Evolutionary conservation across 1,139 yeast species (phyloP).

Genomic region (Candida pseudocylindracea): DNA sequence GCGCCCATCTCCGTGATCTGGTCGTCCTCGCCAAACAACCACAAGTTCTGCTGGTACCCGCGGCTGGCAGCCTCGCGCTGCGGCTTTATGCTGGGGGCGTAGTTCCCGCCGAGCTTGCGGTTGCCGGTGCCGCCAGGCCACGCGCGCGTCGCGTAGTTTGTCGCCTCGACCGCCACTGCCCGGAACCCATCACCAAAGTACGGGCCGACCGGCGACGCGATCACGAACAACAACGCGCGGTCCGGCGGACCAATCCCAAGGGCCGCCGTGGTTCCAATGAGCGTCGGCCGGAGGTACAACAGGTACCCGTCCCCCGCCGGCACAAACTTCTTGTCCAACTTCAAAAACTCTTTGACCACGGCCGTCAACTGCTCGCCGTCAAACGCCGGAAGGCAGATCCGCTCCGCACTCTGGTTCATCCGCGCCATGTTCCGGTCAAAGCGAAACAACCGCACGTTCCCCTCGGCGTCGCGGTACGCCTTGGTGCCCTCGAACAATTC

Average conservation of each 20-base stretch:
- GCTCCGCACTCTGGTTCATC: slow-evolving; percentile 69
- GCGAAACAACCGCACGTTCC: slow-evolving; percentile 64
- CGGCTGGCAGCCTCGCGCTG: slow-evolving; percentile 69
- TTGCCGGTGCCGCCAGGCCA: slow-evolving; percentile 99
- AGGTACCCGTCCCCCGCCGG: slow-evolving; percentile 81
- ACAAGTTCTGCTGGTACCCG: slow-evolving; percentile 88
- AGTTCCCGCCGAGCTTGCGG: slow-evolving; percentile 90
- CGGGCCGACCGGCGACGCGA: slow-evolving; percentile 93
- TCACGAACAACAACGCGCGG: slow-evolving; percentile 61
- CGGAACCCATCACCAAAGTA: slow-evolving; percentile 80
- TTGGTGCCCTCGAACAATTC: slow-evolving; percentile 93
- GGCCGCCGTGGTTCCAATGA: slow-evolving; percentile 78
- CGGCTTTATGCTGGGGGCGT: slow-evolving; percentile 86
- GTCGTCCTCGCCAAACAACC: slow-evolving; percentile 88
- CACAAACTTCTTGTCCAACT: slow-evolving; percentile 51
- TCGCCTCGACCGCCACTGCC: slow-evolving; percentile 84
- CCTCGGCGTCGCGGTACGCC: slow-evolving; percentile 60
- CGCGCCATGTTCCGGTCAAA: slow-evolving; percentile 82
- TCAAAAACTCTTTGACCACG: slow-evolving; percentile 51
- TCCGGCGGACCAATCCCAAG: slow-evolving; percentile 71
- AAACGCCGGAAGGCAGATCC: slow-evolving; percentile 75
- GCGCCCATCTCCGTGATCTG: slow-evolving; percentile 92
- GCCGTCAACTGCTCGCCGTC: slow-evolving; percentile 58
- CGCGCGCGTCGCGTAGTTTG: slow-evolving; percentile 91
- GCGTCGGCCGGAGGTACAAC: slow-evolving; percentile 77